phyloP scores from a whole-genome alignment of 1,284 basidiomycete species.

The Amylostereum areolatum region DNA sequence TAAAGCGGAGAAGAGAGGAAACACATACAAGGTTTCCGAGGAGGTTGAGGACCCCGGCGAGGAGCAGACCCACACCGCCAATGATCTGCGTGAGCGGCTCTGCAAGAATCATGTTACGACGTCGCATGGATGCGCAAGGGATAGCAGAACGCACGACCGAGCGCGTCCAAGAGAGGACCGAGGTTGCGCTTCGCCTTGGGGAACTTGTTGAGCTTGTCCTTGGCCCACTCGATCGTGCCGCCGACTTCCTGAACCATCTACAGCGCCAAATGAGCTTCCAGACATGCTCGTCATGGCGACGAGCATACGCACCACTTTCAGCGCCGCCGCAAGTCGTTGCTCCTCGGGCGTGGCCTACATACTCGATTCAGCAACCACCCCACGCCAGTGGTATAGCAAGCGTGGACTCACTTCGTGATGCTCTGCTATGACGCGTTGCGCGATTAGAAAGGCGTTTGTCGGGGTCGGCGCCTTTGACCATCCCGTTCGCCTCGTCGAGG shows the following conservation, averaged over 20 bases:
- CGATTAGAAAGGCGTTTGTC: conserved; percentile 27
- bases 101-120: too few species aligned
- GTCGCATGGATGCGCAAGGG: too few species aligned
- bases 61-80: conserved; percentile 27
- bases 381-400: too few species aligned
- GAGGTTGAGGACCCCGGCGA: conserved; percentile 28
- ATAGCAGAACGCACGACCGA: too few species aligned
- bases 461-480: conserved; percentile 29
- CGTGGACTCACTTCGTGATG: too few species aligned
- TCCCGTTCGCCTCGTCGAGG: conserved; percentile 30
- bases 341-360: conserved; percentile 33
- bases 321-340: conserved; percentile 32
- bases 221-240: conserved; percentile 33
- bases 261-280: neutral
- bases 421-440: conserved; percentile 27
- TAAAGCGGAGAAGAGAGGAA: too few species aligned
- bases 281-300: neutral
- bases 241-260: conserved; percentile 32
- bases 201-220: conserved; percentile 28
- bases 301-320: conserved; percentile 26
- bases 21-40: conserved; percentile 26
- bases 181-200: conserved; percentile 34
- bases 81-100: conserved; percentile 32
- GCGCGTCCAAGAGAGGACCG: conserved; percentile 29
- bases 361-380: too few species aligned